Evolutionary conservation across 495 filamentous ascomycete genomes (phyloP).

Genomic region (Paragyromitra xinjiangensis): DNA sequence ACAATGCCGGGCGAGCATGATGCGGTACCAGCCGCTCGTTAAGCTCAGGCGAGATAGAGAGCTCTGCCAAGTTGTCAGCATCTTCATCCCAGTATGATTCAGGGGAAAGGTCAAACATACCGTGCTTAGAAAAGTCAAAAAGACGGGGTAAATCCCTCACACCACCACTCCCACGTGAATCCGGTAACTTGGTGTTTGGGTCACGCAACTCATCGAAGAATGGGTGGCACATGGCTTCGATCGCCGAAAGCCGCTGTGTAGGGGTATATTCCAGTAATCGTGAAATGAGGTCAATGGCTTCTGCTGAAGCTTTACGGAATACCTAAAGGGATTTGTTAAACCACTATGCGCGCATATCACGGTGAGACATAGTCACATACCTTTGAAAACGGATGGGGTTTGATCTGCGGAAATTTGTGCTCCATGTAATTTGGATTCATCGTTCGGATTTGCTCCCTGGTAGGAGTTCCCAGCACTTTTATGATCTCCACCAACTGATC

Average conservation of each 20-base stretch:
- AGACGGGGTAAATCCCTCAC: conserved; percentile 82
- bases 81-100: conserved; percentile 1
- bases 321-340: conserved; percentile 67
- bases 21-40: conserved; percentile 87
- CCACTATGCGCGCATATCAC: conserved; percentile 7
- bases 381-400: conserved; percentile 98
- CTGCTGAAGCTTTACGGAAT: conserved; percentile 89
- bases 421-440: conserved; percentile 99
- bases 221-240: conserved; percentile 97
- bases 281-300: conserved; percentile 95
- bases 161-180: conserved; percentile 84
- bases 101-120: conserved; percentile 64
- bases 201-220: conserved; percentile 98
- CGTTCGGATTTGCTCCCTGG: conserved; percentile 97
- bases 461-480: conserved; percentile 97
- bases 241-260: conserved; percentile 89
- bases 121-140: conserved; percentile 93
- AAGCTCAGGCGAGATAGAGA: conserved; percentile 88
- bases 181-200: conserved; percentile 84
- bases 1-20: conserved; percentile 78
- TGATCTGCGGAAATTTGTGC: conserved; percentile 99
- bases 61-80: conserved; percentile 68
- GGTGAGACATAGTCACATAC: conserved; percentile 59
- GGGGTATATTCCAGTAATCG: conserved; percentile 95
- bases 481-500: conserved; percentile 99